Percentiles rank a stretch among this genome's conserved stretches.
phyloP scores from a whole-genome alignment of 352 stramenopile genomes.

The Globisporangium paddicum region DNA sequence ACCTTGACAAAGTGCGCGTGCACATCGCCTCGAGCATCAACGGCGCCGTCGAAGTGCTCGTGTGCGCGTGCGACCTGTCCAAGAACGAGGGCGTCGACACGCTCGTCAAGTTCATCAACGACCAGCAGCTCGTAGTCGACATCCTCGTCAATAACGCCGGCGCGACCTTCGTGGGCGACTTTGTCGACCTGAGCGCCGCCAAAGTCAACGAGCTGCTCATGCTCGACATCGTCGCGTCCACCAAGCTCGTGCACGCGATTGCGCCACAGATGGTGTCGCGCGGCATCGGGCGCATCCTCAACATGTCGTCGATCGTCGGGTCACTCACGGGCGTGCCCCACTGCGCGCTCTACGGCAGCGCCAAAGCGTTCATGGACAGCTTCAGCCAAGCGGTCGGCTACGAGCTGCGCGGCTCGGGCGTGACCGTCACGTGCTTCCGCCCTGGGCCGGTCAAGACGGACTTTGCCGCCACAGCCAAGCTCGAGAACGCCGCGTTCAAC shows the following conservation, averaged over 20 bases:
- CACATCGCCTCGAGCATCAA: conserved; percentile 67
- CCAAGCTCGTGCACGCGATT: conserved; percentile 48
- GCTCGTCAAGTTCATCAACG: conserved; percentile 45
- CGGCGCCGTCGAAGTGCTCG: conserved; percentile 43
- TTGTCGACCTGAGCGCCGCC: conserved; percentile 16
- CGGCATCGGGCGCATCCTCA: conserved; percentile 63
- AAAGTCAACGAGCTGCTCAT: conserved; percentile 48
- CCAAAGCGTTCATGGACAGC: conserved; percentile 61
- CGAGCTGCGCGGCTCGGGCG: conserved; percentile 51
- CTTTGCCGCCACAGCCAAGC: conserved; percentile 35
- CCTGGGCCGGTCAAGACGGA: conserved; percentile 64
- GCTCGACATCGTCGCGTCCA: conserved; percentile 49
- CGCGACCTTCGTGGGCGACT: conserved; percentile 33
- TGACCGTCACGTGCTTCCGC: conserved; percentile 67
- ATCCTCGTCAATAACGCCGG: conserved; percentile 86
- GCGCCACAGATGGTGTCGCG: conserved; percentile 64
- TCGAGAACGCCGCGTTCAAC: conserved; percentile 22
- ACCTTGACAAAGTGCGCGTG: conserved; percentile 61
- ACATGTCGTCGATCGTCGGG: conserved; percentile 40
- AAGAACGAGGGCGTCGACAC: conserved; percentile 42
- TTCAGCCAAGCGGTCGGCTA: conserved; percentile 73
- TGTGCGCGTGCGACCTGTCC: conserved; percentile 56
- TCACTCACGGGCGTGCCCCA: conserved; percentile 29
- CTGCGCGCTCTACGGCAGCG: conserved; percentile 55
- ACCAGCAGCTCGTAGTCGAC: conserved; percentile 65